These are phyloP conservation scores for Krasilnikovozyma curviuscula DNA, from an alignment of 768 basidiomycete species.

Conservation along the genomic window DNA sequence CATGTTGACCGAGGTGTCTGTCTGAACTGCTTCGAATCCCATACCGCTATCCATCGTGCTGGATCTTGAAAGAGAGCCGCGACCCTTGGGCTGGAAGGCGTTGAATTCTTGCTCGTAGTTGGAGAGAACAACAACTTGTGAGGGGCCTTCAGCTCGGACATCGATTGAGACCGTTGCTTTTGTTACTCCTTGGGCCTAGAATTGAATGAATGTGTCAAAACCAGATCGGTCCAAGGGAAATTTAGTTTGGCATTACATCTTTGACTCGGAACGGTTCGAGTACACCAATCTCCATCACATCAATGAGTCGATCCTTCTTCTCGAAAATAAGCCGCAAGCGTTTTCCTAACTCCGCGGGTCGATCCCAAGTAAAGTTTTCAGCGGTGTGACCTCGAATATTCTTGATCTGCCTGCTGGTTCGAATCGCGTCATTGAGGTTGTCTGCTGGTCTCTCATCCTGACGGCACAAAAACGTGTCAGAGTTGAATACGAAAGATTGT, in stretches of 20 bases:
- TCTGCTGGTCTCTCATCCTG: slow-evolving; percentile 4
- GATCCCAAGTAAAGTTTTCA: slow-evolving; percentile 77
- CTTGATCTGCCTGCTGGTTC: not conserved
- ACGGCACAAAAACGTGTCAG: not conserved
- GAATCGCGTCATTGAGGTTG: not conserved
- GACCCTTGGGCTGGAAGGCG: slow-evolving; percentile 60
- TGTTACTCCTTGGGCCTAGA: slow-evolving; percentile 30
- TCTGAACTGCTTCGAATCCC: slow-evolving; percentile 64
- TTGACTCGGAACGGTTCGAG: slow-evolving; percentile 69
- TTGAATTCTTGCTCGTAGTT: slow-evolving; percentile 69
- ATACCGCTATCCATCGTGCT: slow-evolving; percentile 39
- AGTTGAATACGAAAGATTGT: not conserved
- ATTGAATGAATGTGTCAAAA: slow-evolving; percentile 25
- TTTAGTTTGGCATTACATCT: not conserved
- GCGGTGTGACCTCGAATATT: slow-evolving; percentile 38
- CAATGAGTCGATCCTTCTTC: slow-evolving; percentile 45
- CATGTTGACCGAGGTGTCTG: slow-evolving; percentile 44
- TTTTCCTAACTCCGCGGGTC: slow-evolving; percentile 65
- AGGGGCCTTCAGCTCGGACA: slow-evolving; percentile 68
- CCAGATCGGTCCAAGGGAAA: not conserved
- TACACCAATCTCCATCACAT: slow-evolving; percentile 90
- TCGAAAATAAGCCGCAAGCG: slow-evolving; percentile 48
- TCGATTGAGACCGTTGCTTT: slow-evolving; percentile 68
- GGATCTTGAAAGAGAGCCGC: slow-evolving; percentile 23
- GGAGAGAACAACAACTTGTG: slow-evolving; percentile 68